Percentiles rank a stretch among this genome's conserved stretches.
These are phyloP conservation scores for Sordariomycetes sp. DNA, from an alignment of 2,329 filamentous ascomycete species.

Conservation along the genomic window DNA sequence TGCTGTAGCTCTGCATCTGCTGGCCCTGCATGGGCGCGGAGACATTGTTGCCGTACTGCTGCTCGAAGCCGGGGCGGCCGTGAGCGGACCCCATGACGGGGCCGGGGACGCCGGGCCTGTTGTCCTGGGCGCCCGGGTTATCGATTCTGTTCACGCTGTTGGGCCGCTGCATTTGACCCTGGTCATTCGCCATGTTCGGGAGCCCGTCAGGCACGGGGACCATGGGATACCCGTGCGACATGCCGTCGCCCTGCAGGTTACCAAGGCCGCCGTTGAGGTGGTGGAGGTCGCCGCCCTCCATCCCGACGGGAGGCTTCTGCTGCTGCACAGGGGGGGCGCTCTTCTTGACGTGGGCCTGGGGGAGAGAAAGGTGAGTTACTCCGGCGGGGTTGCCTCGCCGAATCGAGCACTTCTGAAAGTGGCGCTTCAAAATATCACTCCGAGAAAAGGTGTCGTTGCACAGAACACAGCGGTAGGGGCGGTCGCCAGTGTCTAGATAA, in stretches of 20 bases:
- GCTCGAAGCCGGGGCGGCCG: conserved; percentile 27
- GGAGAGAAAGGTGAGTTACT: conserved; percentile 86
- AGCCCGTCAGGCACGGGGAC: conserved; percentile 42
- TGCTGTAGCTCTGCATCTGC: conserved; percentile 51
- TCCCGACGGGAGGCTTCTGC: conserved; percentile 27
- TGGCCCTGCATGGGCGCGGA: conserved; percentile 51
- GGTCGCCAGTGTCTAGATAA: conserved; percentile 80
- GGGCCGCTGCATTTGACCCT: conserved; percentile 47
- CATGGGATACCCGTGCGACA: conserved; percentile 37
- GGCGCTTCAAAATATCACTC: conserved; percentile 95
- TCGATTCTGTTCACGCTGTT: conserved; percentile 46
- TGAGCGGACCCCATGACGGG: conserved; percentile 34
- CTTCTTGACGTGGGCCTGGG: conserved; percentile 80
- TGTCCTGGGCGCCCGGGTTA: conserved; percentile 40
- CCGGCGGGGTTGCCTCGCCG: conserved; percentile 91
- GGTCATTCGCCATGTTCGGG: conserved; percentile 45
- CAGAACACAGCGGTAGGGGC: conserved; percentile 94
- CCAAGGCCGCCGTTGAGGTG: conserved; percentile 48
- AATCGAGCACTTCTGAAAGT: conserved; percentile 98
- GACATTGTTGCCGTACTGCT: conserved; percentile 44
- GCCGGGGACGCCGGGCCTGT: conserved; percentile 34
- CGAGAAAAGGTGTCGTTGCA: conserved; percentile 97
- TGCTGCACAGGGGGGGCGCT: conserved; percentile 44
- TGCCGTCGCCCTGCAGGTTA: conserved; percentile 42
- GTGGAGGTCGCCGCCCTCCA: conserved; percentile 36